These are phyloP conservation scores for Flaveria linearis DNA, from an alignment of 129 eudicot species.

Conservation along the genomic window DNA sequence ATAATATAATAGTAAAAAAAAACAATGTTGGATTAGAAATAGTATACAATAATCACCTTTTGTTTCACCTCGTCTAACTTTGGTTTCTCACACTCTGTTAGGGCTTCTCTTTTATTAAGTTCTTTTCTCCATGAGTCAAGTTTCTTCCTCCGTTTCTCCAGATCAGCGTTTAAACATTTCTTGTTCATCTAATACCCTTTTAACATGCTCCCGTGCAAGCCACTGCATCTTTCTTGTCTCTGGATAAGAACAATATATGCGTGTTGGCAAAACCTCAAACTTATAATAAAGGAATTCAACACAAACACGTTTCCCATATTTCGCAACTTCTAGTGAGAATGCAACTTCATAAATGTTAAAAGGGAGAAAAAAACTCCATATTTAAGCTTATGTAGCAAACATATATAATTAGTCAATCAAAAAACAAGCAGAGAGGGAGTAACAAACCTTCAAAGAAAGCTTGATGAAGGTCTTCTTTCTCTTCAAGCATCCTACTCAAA, in stretches of 20 bases:
- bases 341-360: too few relatives aligned
- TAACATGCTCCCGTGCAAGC: slow-evolving; percentile 61
- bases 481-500: too few relatives aligned
- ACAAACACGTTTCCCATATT: not conserved
- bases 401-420: too few relatives aligned
- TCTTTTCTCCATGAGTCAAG: slow-evolving; percentile 77
- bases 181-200: slow-evolving; percentile 70
- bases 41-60: slow-evolving; percentile 47
- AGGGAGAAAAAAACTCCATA: too few relatives aligned
- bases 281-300: not conserved
- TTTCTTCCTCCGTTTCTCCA: slow-evolving; percentile 57
- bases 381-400: too few relatives aligned
- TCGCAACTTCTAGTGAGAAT: too few relatives aligned
- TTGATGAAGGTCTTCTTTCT: too few relatives aligned
- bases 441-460: too few relatives aligned
- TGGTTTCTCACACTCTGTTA: slow-evolving; percentile 75
- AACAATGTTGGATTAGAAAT: not conserved
- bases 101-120: slow-evolving; percentile 71
- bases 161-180: slow-evolving; percentile 57
- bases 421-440: too few relatives aligned
- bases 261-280: too few relatives aligned
- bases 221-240: slow-evolving; percentile 84
- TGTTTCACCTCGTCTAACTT: slow-evolving; percentile 77
- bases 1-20: not conserved
- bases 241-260: slow-evolving; percentile 29